These are phyloP conservation scores for Aspergillus felis DNA, from an alignment of 2,329 filamentous ascomycete species.

Conservation along the genomic window DNA sequence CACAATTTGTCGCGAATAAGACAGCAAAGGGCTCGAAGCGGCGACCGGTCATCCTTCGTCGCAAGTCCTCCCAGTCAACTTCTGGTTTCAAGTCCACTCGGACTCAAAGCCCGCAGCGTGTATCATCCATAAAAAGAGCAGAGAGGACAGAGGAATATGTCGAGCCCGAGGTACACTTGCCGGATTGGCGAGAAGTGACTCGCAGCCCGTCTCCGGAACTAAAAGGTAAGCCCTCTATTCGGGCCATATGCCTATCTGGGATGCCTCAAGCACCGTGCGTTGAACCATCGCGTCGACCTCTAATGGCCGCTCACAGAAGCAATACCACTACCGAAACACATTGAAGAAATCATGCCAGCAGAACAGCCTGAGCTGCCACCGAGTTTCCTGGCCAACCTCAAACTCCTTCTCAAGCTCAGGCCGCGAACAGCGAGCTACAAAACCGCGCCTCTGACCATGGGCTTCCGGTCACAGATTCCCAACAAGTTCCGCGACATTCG, in stretches of 20 bases:
- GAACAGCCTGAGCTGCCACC: constrained; percentile 7
- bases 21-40: constrained; percentile 22
- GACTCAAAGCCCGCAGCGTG: constrained; percentile 9
- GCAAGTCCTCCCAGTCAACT: constrained; percentile 34
- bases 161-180: neutral
- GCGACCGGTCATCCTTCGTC: constrained; percentile 30
- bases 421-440: constrained; percentile 4
- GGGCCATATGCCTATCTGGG: neutral
- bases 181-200: neutral
- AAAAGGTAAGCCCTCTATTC: neutral
- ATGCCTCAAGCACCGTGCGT: neutral
- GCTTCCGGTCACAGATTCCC: constrained; percentile 11
- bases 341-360: neutral
- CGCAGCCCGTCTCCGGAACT: neutral
- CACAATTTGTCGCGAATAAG: constrained; percentile 25
- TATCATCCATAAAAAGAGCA: constrained; percentile 2
- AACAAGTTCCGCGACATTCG: constrained; percentile 10
- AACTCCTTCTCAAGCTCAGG: constrained; percentile 9
- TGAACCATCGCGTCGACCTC: neutral
- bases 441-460: constrained; percentile 8
- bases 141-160: neutral
- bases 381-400: constrained; percentile 10
- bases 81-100: constrained; percentile 14
- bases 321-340: neutral
- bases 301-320: neutral